Base-by-base conservation (phyloP, 805 yeast genomes). In the Grigorovia humatica region DNA sequence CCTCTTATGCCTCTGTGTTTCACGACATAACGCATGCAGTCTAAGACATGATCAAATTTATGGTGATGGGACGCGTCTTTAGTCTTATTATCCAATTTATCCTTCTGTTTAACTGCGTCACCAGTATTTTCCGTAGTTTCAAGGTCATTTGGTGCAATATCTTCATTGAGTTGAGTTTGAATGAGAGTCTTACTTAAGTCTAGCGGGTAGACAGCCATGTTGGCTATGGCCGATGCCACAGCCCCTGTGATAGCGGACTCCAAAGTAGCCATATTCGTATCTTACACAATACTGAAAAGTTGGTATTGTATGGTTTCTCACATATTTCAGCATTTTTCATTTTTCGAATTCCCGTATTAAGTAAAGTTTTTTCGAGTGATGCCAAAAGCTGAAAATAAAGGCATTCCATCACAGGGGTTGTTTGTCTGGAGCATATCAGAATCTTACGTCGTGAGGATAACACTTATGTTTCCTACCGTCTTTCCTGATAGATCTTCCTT, bases 181-280 rank as follows among this genome's bases (percentile, higher is more conserved):
- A 86, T 78, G 53, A 82, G 72, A 0, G 93, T 85, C 63, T 86
- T 86, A 55, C 85, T 77, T 60, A 88, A 71, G 63, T 88, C 96
- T 46, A 88, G 68, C 0, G 96, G 96, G 61, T 88, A 88, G 1
- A 88, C 90, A 44, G 81, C 72, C 8, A 87, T 71, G 68, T 85
- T 88, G 43, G 96, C 95, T 48, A 85, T 65, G 20, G 82, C 83
- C 1, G 95, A 86, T 9, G 95, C 93, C 47, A 83, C 73, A 0
- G 95, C 88, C 0, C 95, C 96, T 48, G 86, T 81, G 15, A 85
- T 75, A 0, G 96, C 96, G 60, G 81, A 80, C 57, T 88, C 95
- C 61, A 87, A 47, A 18, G 68, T 63, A 7, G 79, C 71, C 82
- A 78, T 78, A 23, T 12, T 30, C 18, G 20, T 42, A 18, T 15